These are phyloP conservation scores for Aspergillus incahuasiensis DNA, from an alignment of 495 filamentous ascomycete genomes.

Conservation along the genomic window DNA sequence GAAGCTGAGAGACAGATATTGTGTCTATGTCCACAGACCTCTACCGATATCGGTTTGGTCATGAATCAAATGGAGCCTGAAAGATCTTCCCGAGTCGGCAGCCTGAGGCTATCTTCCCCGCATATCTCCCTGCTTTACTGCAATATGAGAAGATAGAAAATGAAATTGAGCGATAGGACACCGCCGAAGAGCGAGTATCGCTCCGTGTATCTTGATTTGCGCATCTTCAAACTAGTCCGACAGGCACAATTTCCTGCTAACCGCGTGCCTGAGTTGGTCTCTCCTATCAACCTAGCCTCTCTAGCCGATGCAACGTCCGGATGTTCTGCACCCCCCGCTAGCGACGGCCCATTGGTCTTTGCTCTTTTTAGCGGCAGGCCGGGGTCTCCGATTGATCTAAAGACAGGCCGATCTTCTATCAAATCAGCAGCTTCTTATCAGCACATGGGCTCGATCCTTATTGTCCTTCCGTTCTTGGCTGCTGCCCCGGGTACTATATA, in stretches of 20 bases:
- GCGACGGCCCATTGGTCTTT: slow-evolving; percentile 15
- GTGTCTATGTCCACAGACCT: neutral
- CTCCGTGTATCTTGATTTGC: slow-evolving; percentile 7
- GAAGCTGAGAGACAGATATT: neutral
- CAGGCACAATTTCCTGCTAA: slow-evolving; percentile 7
- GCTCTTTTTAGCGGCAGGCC: slow-evolving; percentile 1
- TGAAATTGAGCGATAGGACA: neutral
- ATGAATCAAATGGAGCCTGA: neutral
- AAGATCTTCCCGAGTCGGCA: neutral
- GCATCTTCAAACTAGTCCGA: neutral
- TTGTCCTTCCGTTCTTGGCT: slow-evolving; percentile 1
- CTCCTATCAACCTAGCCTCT: slow-evolving; percentile 4
- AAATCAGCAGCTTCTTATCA: slow-evolving; percentile 34
- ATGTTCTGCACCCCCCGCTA: slow-evolving; percentile 7
- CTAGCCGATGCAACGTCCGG: slow-evolving; percentile 17
- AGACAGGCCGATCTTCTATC: slow-evolving; percentile 5
- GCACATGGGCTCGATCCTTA: slow-evolving; percentile 27
- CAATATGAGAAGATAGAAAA: too few species aligned
- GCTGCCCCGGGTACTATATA: slow-evolving; percentile 4
- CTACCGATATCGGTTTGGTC: neutral
- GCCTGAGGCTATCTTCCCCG: neutral
- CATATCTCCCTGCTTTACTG: neutral
- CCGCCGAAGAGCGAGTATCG: neutral
- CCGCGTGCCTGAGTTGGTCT: slow-evolving; percentile 2
- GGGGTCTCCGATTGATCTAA: neutral